These are phyloP conservation scores for Chaetothyriales sp. DNA, from an alignment of 2,329 filamentous ascomycete genomes.

Conservation along the genomic window DNA sequence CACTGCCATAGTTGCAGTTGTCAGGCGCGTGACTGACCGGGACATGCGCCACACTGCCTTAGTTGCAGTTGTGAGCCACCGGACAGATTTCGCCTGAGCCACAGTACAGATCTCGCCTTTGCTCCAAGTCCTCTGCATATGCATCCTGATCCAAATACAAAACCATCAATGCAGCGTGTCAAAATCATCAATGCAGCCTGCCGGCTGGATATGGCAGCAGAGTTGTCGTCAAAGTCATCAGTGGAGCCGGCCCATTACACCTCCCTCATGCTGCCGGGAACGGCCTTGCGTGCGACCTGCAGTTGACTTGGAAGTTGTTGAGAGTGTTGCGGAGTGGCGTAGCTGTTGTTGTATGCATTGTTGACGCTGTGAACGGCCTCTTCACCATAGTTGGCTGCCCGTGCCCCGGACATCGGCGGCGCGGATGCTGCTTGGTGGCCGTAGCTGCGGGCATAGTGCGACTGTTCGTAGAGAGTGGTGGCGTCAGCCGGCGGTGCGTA, in stretches of 20 bases:
- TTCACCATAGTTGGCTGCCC: background rate
- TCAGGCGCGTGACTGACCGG: background rate
- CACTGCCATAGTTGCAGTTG: background rate
- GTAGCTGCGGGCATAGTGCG: slow-evolving; percentile 1
- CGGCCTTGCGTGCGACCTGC: slow-evolving; percentile 27
- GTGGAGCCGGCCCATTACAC: slow-evolving; percentile 14
- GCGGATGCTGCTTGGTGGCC: background rate
- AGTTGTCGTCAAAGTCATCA: background rate
- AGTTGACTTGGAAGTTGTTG: slow-evolving; percentile 27
- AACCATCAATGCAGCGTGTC: no score
- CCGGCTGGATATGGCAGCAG: background rate
- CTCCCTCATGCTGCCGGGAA: slow-evolving; percentile 24
- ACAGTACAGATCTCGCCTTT: background rate
- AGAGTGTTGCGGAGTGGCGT: background rate
- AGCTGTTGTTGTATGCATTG: background rate
- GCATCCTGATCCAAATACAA: no score
- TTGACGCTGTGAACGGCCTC: background rate
- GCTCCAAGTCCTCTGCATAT: background rate
- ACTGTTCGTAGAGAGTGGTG: background rate
- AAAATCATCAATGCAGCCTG: no score
- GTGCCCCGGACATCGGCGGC: background rate
- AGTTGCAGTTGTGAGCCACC: background rate
- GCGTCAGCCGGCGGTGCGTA: background rate
- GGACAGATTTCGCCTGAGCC: background rate
- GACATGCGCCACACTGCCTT: background rate